A percentile compares a stretch with the other conserved stretches of the same genome.
These are phyloP conservation scores for Colletotrichum chrysophilum DNA, from an alignment of 2,329 filamentous ascomycete genomes.

Conservation along the genomic window DNA sequence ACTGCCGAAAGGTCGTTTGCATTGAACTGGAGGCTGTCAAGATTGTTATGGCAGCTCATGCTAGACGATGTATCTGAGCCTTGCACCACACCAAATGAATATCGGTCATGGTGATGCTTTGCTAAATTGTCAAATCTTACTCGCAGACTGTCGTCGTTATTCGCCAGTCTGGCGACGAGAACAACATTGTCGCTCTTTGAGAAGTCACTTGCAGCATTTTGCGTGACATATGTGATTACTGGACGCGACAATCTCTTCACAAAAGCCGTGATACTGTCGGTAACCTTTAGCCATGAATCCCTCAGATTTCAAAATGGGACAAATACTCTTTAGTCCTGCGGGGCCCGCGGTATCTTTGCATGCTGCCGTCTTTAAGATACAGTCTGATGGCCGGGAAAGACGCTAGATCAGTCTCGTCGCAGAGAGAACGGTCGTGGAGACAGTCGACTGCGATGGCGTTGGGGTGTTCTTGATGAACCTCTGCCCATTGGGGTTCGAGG, in stretches of 20 bases:
- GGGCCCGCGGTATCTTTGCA: constrained; percentile 47
- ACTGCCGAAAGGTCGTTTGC: constrained; percentile 34
- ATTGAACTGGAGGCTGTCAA: constrained; percentile 37
- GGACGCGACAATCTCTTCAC: constrained; percentile 31
- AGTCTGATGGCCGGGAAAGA: constrained; percentile 52
- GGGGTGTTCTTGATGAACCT: not conserved
- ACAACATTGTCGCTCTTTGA: constrained; percentile 42
- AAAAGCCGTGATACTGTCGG: constrained; percentile 36
- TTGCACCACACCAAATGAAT: constrained; percentile 38
- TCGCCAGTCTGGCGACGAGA: constrained; percentile 41
- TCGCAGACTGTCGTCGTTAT: constrained; percentile 29
- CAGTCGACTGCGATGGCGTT: constrained; percentile 42
- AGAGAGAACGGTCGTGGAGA: constrained; percentile 34
- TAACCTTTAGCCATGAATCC: not conserved
- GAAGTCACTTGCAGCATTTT: constrained; percentile 28
- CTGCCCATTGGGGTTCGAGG: constrained; percentile 22
- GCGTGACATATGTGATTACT: constrained; percentile 27
- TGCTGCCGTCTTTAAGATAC: constrained; percentile 36
- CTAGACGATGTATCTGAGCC: not conserved
- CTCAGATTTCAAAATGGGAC: too few species aligned
- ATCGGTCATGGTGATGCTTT: constrained; percentile 39
- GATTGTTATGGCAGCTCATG: constrained; percentile 42
- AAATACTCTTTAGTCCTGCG: constrained; percentile 41
- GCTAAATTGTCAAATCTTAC: constrained; percentile 37
- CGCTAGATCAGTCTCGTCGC: constrained; percentile 42